phyloP scores from a whole-genome alignment of 345 rosid species.

The Geranium rotundifolium region DNA sequence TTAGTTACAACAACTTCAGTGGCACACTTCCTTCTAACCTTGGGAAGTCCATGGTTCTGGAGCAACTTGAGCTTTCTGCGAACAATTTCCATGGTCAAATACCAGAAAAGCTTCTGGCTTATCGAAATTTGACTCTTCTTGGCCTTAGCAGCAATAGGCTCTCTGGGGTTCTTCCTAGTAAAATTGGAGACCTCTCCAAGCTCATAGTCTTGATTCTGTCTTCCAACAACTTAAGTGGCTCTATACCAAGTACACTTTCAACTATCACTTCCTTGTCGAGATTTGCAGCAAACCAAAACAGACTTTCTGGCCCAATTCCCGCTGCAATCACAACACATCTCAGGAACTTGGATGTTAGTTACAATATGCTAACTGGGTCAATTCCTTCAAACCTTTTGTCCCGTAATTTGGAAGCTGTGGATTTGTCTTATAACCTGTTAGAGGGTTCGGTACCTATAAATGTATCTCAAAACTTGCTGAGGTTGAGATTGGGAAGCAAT shows the following conservation, averaged over 20 bases:
- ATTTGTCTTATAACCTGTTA: conserved; percentile 45
- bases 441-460: conserved; percentile 34
- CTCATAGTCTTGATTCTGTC: conserved; percentile 43
- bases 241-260: conserved; percentile 35
- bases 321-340: conserved; percentile 35
- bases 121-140: conserved; percentile 24
- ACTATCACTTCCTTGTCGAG: conserved; percentile 29
- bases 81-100: conserved; percentile 31
- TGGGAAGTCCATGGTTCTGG: conserved; percentile 22
- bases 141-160: conserved; percentile 48
- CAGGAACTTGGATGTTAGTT: conserved; percentile 46
- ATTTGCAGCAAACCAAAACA: conserved; percentile 54
- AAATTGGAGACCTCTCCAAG: conserved; percentile 37
- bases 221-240: conserved; percentile 29
- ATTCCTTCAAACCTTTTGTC: conserved; percentile 44
- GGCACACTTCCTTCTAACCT: conserved; percentile 41
- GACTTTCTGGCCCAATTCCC: conserved; percentile 38
- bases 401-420: conserved; percentile 23
- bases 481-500: conserved; percentile 69
- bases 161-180: conserved; percentile 34
- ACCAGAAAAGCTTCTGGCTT: conserved; percentile 29
- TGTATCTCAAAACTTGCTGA: conserved; percentile 32
- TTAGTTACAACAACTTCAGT: conserved; percentile 21
- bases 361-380: conserved; percentile 28
- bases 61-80: conserved; percentile 36